These are phyloP conservation scores for Colletotrichum paranaense DNA, from an alignment of 2,329 filamentous ascomycete species.

Conservation along the genomic window DNA sequence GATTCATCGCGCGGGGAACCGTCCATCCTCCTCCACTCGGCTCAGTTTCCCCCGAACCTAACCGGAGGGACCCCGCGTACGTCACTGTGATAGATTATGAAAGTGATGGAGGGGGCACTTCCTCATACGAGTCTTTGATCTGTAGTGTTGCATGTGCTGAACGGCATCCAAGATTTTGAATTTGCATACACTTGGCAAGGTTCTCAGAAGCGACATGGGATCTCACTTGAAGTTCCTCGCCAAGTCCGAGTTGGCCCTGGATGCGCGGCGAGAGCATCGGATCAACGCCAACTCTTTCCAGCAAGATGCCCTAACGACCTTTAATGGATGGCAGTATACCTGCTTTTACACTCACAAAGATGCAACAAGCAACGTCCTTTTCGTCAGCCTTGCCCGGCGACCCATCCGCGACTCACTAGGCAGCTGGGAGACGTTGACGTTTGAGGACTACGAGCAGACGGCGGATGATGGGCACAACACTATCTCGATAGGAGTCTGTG, in stretches of 20 bases:
- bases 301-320: conserved; percentile 30
- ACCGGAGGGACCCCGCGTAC: conserved; percentile 1
- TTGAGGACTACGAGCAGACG: conserved; percentile 30
- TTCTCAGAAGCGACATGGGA: neutral
- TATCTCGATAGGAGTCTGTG: conserved; percentile 27
- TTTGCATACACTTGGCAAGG: neutral
- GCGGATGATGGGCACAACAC: conserved; percentile 35
- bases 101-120: neutral
- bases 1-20: conserved; percentile 24
- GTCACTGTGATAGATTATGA: conserved; percentile 10
- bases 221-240: conserved; percentile 3
- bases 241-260: conserved; percentile 15
- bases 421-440: conserved; percentile 21
- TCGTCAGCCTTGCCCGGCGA: conserved; percentile 24
- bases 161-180: neutral
- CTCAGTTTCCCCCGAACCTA: conserved; percentile 18
- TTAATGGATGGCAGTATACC: conserved; percentile 30
- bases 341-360: conserved; percentile 30
- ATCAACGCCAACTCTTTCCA: conserved; percentile 35
- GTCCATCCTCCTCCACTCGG: conserved; percentile 10
- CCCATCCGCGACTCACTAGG: neutral
- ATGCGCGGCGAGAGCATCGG: conserved; percentile 28
- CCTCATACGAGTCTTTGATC: neutral
- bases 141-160: neutral
- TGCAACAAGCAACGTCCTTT: neutral